These are phyloP conservation scores for Huntiella bhutanensis DNA, from an alignment of 2,329 filamentous ascomycete genomes.

Conservation along the genomic window DNA sequence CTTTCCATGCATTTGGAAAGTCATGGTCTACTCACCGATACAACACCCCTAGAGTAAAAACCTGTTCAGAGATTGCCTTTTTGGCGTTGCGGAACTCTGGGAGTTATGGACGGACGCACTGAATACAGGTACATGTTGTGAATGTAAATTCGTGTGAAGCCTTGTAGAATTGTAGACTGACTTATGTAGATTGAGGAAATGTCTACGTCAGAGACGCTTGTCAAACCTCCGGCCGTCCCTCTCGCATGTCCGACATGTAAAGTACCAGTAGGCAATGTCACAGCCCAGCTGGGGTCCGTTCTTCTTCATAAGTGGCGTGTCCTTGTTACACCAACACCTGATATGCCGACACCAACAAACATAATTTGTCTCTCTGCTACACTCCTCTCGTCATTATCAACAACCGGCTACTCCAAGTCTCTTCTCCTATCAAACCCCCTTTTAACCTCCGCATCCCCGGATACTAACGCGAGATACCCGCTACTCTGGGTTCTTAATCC, in stretches of 20 bases:
- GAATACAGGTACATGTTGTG: too few relatives aligned
- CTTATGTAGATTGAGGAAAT: too few relatives aligned
- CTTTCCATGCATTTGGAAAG: slow-evolving; percentile 15
- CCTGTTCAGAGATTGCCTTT: too few relatives aligned
- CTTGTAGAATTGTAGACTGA: too few relatives aligned
- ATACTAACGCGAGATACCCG: slow-evolving; percentile 15
- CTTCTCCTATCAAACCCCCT: slow-evolving; percentile 24
- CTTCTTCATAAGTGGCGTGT: slow-evolving; percentile 41
- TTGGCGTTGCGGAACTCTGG: too few relatives aligned
- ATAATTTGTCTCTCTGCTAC: slow-evolving; percentile 34
- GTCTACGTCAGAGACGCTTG: neutral
- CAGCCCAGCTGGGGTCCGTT: slow-evolving; percentile 25
- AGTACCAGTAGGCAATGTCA: slow-evolving; percentile 28
- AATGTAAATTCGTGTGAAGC: too few relatives aligned
- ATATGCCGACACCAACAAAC: slow-evolving; percentile 20
- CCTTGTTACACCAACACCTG: slow-evolving; percentile 19
- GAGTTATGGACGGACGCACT: too few relatives aligned
- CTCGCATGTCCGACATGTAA: slow-evolving; percentile 28
- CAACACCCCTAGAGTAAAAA: slow-evolving; percentile 42
- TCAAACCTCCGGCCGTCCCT: slow-evolving; percentile 3
- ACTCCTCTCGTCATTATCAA: slow-evolving; percentile 32
- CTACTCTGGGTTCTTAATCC: slow-evolving; percentile 38
- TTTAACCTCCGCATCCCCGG: neutral
- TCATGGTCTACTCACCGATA: slow-evolving; percentile 48
- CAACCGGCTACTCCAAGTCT: slow-evolving; percentile 39